These are phyloP conservation scores for Rhizopus sp. DNA, from an alignment of 371 early-diverging fungal genomes.

Conservation along the genomic window DNA sequence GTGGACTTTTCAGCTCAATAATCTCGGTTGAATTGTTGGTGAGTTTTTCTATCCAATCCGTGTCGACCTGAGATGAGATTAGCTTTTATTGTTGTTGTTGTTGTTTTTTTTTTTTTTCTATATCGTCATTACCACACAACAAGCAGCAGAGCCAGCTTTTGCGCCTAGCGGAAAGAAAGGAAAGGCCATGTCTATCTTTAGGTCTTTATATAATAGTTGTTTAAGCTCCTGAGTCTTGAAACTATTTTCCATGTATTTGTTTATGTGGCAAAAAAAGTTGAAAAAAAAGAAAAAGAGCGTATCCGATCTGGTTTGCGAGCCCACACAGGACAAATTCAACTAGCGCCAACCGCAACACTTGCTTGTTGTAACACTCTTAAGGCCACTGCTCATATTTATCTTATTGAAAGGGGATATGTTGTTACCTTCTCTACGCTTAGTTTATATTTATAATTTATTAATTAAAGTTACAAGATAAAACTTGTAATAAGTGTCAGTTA, in stretches of 20 bases:
- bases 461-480: too few species aligned
- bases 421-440: too few species aligned
- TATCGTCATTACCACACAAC: conserved; percentile 59
- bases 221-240: conserved; percentile 43
- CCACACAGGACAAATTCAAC: too few species aligned
- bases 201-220: conserved; percentile 48
- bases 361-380: too few species aligned
- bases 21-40: conserved; percentile 4
- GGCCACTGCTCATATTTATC: too few species aligned
- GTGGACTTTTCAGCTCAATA: conserved; percentile 28
- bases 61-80: conserved; percentile 34
- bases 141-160: conserved; percentile 55
- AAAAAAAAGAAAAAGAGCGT: not conserved
- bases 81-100: not conserved
- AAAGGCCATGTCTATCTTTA: conserved; percentile 64
- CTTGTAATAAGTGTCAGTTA: too few species aligned
- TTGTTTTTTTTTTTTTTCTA: too few species aligned
- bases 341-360: too few species aligned
- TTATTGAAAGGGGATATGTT: too few species aligned
- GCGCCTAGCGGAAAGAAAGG: conserved; percentile 60
- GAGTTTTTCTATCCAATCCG: conserved; percentile 46
- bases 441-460: too few species aligned
- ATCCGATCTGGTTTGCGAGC: not conserved
- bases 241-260: conserved; percentile 32
- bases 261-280: too few species aligned